A percentile compares a stretch with the other conserved stretches of the same genome.
These are phyloP conservation scores for Elaeagnus macrophylla DNA, from an alignment of 306 rosid genomes.

Conservation along the genomic window DNA sequence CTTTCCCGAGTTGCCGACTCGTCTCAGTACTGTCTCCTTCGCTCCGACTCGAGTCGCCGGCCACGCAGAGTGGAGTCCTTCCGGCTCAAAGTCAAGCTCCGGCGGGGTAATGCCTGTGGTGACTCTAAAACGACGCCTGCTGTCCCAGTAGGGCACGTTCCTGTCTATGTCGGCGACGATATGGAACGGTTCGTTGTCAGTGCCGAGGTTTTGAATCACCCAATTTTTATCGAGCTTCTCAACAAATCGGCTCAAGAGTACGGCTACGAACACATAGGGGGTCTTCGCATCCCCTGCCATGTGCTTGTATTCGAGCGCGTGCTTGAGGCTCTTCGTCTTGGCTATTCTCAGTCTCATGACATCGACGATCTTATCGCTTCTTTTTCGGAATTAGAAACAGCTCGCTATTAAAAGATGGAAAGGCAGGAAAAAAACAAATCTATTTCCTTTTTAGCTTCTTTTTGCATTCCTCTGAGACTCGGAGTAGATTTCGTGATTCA, in stretches of 20 bases:
- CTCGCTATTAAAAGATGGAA: too few species aligned
- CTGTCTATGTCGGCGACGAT: conserved; percentile 91
- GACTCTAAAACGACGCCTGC: not conserved
- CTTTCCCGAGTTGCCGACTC: conserved; percentile 91
- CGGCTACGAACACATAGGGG: conserved; percentile 86
- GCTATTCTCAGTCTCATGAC: conserved; percentile 40
- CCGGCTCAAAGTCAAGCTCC: conserved; percentile 18
- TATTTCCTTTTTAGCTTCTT: not conserved
- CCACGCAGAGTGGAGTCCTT: conserved; percentile 27
- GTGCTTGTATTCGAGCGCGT: conserved; percentile 78
- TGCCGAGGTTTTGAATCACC: conserved; percentile 79
- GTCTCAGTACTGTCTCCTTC: conserved; percentile 65
- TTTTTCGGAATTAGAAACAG: conserved; percentile 15
- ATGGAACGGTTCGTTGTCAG: conserved; percentile 70
- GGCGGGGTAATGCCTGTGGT: not conserved
- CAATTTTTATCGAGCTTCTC: conserved; percentile 68
- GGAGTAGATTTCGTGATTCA: conserved; percentile 19
- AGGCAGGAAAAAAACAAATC: too few species aligned
- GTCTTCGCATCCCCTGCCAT: conserved; percentile 71
- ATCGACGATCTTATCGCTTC: conserved; percentile 43
- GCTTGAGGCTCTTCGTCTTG: conserved; percentile 58
- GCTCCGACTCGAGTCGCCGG: conserved; percentile 22
- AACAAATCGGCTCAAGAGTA: conserved; percentile 83
- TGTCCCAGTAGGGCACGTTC: conserved; percentile 74
- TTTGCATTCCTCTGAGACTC: not conserved